Conservation (phyloP, 306 rosid species). For the Rubus idaeus region DNA sequence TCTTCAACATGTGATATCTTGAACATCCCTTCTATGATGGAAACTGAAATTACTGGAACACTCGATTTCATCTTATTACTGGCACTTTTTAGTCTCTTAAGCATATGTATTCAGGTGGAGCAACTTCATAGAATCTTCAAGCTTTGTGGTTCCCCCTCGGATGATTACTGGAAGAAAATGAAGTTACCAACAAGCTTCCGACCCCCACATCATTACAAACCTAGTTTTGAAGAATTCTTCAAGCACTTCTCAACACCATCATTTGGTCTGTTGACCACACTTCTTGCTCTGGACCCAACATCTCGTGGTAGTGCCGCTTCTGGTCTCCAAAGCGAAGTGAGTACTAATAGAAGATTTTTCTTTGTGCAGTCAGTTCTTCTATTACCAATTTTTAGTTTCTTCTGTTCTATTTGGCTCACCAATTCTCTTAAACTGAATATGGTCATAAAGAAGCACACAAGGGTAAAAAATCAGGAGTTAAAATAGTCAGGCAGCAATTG, state of each 20-base stretch:
- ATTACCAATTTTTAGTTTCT: not conserved
- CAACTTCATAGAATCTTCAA: conserved; percentile 82
- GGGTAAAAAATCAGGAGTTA: not conserved
- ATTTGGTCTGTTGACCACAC: conserved; percentile 39
- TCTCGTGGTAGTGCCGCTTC: conserved; percentile 47
- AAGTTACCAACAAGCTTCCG: conserved; percentile 55
- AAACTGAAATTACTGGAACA: not conserved
- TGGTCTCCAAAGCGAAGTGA: conserved; percentile 41
- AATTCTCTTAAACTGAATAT: not conserved
- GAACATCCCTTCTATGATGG: not conserved
- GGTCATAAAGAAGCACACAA: not conserved
- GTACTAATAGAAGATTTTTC: conserved; percentile 14
- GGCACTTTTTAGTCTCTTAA: not conserved
- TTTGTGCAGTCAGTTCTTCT: not conserved
- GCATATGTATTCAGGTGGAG: conserved; percentile 53
- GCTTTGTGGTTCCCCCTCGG: conserved; percentile 76
- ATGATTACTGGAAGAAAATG: conserved; percentile 60
- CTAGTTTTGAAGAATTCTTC: conserved; percentile 43
- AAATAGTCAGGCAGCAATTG: not conserved
- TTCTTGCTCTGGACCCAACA: conserved; percentile 45
- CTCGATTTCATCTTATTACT: not conserved
- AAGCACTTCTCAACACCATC: conserved; percentile 39
- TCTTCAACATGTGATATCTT: not conserved
- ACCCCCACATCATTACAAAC: conserved; percentile 37
- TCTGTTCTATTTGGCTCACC: not conserved